These are phyloP conservation scores for Cylindrotheca closterium DNA, from an alignment of 108 stramenopile species.

Conservation along the genomic window DNA sequence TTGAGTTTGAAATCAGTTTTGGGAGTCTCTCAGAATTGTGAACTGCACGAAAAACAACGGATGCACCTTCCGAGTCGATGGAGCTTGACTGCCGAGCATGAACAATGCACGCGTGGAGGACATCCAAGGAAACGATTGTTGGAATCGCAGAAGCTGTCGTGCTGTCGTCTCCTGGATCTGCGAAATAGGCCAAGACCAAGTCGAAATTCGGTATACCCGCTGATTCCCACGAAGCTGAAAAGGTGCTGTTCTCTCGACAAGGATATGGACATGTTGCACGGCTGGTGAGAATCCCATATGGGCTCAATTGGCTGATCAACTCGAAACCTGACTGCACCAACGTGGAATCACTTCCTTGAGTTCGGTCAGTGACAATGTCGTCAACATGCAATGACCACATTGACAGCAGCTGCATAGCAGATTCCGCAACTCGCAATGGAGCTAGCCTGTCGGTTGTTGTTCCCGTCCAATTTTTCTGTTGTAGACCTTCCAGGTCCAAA, in stretches of 20 bases:
- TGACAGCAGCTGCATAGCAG: conserved; percentile 25
- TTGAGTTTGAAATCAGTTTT: conserved; percentile 3
- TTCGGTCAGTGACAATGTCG: conserved; percentile 20
- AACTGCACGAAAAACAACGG: conserved; percentile 8
- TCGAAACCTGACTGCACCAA: background rate
- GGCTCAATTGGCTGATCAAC: conserved; percentile 19
- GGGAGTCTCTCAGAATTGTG: conserved; percentile 13
- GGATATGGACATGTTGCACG: conserved; percentile 19
- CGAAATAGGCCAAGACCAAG: conserved; percentile 24
- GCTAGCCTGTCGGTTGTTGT: conserved; percentile 1
- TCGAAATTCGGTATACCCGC: conserved; percentile 25
- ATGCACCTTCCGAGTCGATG: conserved; percentile 11
- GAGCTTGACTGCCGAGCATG: conserved; percentile 6
- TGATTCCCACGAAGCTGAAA: conserved; percentile 13
- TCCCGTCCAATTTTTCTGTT: conserved; percentile 14
- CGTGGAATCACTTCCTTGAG: conserved; percentile 5
- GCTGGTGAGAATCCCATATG: conserved; percentile 19
- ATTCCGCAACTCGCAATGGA: conserved; percentile 13
- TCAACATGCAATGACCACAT: conserved; percentile 29
- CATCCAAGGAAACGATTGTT: conserved; percentile 12
- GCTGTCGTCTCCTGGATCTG: background rate
- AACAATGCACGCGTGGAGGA: conserved; percentile 21
- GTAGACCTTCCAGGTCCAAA: conserved; percentile 25
- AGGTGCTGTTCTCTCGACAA: conserved; percentile 3
- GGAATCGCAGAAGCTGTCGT: background rate